These are phyloP conservation scores for Hansfordia pulvinata DNA, from an alignment of 2,329 filamentous ascomycete genomes.

Conservation along the genomic window DNA sequence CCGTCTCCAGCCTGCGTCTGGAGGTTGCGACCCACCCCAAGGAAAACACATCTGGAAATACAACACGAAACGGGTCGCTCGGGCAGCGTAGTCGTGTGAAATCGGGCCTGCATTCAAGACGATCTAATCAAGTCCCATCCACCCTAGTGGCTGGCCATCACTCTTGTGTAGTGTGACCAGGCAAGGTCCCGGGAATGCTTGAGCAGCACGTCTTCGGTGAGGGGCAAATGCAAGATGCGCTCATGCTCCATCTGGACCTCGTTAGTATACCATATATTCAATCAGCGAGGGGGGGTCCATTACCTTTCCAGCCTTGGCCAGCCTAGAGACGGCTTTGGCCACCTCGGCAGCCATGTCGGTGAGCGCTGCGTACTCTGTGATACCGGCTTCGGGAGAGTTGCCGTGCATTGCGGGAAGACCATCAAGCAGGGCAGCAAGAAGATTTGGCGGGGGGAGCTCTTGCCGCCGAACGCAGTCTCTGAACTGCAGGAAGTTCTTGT, in stretches of 20 bases:
- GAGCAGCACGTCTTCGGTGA: conserved; percentile 19
- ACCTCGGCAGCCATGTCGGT: conserved; percentile 20
- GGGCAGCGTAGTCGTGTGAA: no score
- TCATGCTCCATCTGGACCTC: conserved; percentile 16
- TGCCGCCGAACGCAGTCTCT: conserved; percentile 23
- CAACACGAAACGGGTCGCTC: no score
- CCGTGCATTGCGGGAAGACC: conserved; percentile 41
- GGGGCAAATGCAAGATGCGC: conserved; percentile 16
- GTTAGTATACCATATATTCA: no score
- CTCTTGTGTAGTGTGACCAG: conserved; percentile 16
- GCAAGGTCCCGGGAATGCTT: conserved; percentile 18
- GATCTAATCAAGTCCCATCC: no score
- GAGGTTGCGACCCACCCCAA: no score
- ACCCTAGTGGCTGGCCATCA: conserved; percentile 16
- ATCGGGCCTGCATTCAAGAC: no score
- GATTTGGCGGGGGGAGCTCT: conserved; percentile 24
- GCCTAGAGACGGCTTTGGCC: conserved; percentile 15
- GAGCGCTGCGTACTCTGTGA: conserved; percentile 17
- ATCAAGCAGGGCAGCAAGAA: conserved; percentile 42
- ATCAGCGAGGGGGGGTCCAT: conserved; percentile 2
- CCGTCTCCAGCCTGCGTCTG: no score
- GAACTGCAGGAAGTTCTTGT: conserved; percentile 45
- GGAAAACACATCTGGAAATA: no score
- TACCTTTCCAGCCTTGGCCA: conserved; percentile 17
- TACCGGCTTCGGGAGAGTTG: conserved; percentile 17